A percentile compares a stretch with the other conserved stretches of the same genome.
These are phyloP conservation scores for Aspergillus jensenii DNA, from an alignment of 2,329 filamentous ascomycete genomes.

Conservation along the genomic window DNA sequence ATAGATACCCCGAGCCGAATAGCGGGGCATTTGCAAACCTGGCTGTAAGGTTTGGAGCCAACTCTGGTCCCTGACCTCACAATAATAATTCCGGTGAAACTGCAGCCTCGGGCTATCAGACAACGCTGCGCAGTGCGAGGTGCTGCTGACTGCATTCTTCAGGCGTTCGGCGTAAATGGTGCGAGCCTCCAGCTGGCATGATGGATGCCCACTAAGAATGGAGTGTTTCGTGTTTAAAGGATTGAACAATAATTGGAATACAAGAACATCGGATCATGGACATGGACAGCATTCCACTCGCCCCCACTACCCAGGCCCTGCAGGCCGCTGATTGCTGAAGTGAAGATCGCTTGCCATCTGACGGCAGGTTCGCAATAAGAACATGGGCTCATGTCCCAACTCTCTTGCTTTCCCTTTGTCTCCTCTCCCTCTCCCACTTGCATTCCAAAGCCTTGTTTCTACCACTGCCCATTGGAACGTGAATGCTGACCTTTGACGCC, in stretches of 20 bases:
- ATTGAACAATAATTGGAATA: background rate
- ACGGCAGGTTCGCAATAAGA: constrained; percentile 10
- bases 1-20: background rate
- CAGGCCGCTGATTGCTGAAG: background rate
- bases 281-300: constrained; percentile 4
- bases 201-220: background rate
- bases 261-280: background rate
- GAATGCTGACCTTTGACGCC: background rate
- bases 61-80: constrained; percentile 11
- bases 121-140: background rate
- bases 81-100: background rate
- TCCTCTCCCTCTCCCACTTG: background rate
- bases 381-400: constrained; percentile 2
- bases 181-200: background rate
- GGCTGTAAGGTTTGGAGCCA: background rate
- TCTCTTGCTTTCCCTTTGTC: background rate
- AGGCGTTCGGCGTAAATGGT: background rate
- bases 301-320: constrained; percentile 4
- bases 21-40: background rate
- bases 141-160: constrained; percentile 4
- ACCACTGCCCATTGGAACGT: background rate
- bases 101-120: background rate
- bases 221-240: background rate
- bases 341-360: constrained; percentile 12
- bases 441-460: background rate